These are phyloP conservation scores for Ganoderma boninense DNA, from an alignment of 1,284 basidiomycete species.

Conservation along the genomic window DNA sequence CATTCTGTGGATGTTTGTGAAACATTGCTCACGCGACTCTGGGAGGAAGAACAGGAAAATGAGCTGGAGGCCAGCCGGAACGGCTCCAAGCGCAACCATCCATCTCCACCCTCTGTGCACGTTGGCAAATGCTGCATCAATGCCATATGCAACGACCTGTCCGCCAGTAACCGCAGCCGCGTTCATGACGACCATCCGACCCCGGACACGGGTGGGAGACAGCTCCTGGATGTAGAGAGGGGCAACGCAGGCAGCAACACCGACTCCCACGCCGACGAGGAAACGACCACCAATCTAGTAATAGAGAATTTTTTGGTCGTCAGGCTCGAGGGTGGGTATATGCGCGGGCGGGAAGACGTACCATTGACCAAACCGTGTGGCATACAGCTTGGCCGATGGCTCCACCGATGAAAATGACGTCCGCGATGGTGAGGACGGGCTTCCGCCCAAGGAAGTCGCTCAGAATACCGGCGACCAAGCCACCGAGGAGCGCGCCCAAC, in stretches of 20 bases:
- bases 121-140: slow-evolving; percentile 77
- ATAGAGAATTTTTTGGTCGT: no score
- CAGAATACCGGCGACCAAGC: slow-evolving; percentile 73
- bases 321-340: background rate
- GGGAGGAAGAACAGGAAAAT: slow-evolving; percentile 72
- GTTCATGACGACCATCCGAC: slow-evolving; percentile 78
- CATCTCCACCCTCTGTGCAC: slow-evolving; percentile 78
- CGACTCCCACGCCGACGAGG: slow-evolving; percentile 74
- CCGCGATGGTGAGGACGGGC: slow-evolving; percentile 73
- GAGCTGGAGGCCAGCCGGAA: slow-evolving; percentile 75
- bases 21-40: slow-evolving; percentile 69
- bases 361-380: slow-evolving; percentile 79
- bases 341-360: slow-evolving; percentile 38
- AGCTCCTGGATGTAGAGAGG: slow-evolving; percentile 89
- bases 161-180: slow-evolving; percentile 74
- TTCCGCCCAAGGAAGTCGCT: slow-evolving; percentile 78
- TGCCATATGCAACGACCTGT: slow-evolving; percentile 81
- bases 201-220: slow-evolving; percentile 78
- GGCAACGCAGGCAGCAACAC: slow-evolving; percentile 81
- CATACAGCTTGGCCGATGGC: slow-evolving; percentile 75
- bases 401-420: slow-evolving; percentile 80
- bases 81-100: slow-evolving; percentile 82
- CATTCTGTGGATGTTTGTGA: background rate
- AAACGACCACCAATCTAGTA: slow-evolving; percentile 75
- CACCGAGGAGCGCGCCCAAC: slow-evolving; percentile 81